Conservation (phyloP, 1,139 yeast species). For the Tardiomyces blankii region DNA sequence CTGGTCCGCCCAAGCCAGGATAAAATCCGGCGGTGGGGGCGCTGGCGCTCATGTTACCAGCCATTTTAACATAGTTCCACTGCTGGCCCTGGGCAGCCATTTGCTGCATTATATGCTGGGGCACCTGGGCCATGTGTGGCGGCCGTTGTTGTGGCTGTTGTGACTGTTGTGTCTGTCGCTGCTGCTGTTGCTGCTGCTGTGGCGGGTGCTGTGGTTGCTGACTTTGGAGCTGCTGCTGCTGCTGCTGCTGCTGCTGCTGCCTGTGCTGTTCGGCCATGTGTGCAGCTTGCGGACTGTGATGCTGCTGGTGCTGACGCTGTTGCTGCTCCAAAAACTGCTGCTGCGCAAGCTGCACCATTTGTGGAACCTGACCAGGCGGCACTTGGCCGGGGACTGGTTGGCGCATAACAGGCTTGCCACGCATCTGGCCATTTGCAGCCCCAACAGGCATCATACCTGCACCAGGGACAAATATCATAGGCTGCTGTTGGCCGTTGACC, state of each 20-base stretch:
- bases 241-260: constrained; percentile 1
- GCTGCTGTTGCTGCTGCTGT: constrained; percentile 2
- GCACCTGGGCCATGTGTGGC: not conserved
- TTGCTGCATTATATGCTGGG: not conserved
- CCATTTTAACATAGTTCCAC: not conserved
- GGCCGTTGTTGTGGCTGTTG: constrained; percentile 1
- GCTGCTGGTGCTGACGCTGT: constrained; percentile 1
- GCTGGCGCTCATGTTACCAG: no score
- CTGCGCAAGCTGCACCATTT: constrained; percentile 4
- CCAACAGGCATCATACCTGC: not conserved
- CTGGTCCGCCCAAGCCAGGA: no score
- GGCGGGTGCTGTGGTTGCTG: constrained; percentile 2
- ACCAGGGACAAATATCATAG: not conserved
- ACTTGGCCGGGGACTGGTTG: not conserved
- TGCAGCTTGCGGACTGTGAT: not conserved
- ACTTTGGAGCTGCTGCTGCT: constrained; percentile 1
- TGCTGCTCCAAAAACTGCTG: constrained; percentile 3
- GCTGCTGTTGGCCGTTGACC: not conserved
- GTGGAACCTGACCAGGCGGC: constrained; percentile 2
- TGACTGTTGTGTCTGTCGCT: constrained; percentile 1
- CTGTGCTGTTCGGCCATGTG: constrained; percentile 3
- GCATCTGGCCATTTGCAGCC: not conserved
- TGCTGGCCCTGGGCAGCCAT: not conserved
- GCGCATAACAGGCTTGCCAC: constrained; percentile 1
- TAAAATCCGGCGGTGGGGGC: no score